Conservation (phyloP, 1,284 basidiomycete genomes). For the Exobasidium cylindrosporum region DNA sequence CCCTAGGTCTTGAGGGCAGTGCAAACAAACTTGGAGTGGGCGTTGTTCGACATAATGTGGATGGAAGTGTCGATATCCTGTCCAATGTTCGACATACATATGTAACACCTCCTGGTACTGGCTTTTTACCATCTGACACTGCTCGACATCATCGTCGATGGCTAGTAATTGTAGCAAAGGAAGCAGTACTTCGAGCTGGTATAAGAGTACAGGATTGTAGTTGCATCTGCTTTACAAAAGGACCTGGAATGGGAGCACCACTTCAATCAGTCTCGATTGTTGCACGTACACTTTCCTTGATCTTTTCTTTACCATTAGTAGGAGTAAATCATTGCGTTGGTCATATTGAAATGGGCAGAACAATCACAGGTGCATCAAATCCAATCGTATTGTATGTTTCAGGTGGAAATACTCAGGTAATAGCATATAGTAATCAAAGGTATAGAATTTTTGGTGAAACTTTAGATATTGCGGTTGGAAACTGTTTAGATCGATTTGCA, state of each 20-base stretch:
- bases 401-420: constrained; percentile 98
- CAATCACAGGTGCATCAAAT: constrained; percentile 89
- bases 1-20: constrained; percentile 50
- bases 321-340: constrained; percentile 99
- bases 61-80: constrained; percentile 59
- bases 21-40: constrained; percentile 99
- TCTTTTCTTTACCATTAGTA: constrained; percentile 86
- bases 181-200: constrained; percentile 72
- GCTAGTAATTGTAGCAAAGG: constrained; percentile 76
- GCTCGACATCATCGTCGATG: constrained; percentile 93
- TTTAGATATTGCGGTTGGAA: constrained; percentile 96
- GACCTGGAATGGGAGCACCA: constrained; percentile 97
- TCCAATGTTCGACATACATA: constrained; percentile 85
- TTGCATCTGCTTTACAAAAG: constrained; percentile 96
- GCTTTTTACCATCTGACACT: constrained; percentile 92
- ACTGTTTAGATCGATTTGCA: constrained; percentile 95
- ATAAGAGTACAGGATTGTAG: constrained; percentile 72
- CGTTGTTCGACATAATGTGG: constrained; percentile 72
- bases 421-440: constrained; percentile 88
- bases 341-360: constrained; percentile 95
- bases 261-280: constrained; percentile 91
- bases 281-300: constrained; percentile 82
- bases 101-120: constrained; percentile 95
- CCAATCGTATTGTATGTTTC: constrained; percentile 98
- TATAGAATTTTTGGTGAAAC: constrained; percentile 99